Conservation (phyloP, 345 rosid species). For the Hevea brasiliensis region DNA sequence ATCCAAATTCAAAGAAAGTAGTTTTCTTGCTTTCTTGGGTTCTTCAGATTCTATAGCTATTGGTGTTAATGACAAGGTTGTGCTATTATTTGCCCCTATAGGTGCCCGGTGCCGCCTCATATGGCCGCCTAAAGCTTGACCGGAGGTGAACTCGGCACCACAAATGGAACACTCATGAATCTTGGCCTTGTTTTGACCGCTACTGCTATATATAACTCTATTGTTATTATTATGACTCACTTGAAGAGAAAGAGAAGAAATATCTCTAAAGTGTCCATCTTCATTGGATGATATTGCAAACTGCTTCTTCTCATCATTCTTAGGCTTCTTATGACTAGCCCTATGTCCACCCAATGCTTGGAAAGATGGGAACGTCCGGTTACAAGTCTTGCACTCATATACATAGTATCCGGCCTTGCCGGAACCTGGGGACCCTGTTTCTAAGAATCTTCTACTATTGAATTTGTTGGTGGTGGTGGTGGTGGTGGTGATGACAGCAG, state of each 20-base stretch:
- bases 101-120: constrained; percentile 89
- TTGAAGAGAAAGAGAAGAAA: constrained; percentile 56
- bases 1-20: constrained; percentile 75
- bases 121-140: constrained; percentile 98
- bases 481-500: not conserved
- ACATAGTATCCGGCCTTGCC: constrained; percentile 76
- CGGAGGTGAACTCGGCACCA: constrained; percentile 85
- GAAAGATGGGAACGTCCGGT: constrained; percentile 79
- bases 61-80: constrained; percentile 49
- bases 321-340: constrained; percentile 95
- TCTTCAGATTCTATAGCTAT: constrained; percentile 38
- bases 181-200: constrained; percentile 40
- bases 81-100: constrained; percentile 1
- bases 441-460: constrained; percentile 63
- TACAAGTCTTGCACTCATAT: constrained; percentile 92
- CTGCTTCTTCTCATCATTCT: constrained; percentile 19
- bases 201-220: constrained; percentile 6
- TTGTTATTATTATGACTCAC: constrained; percentile 33
- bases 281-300: constrained; percentile 22
- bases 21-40: constrained; percentile 48
- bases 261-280: constrained; percentile 39
- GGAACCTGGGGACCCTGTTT: constrained; percentile 45
- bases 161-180: constrained; percentile 92
- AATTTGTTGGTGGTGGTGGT: constrained; percentile 33
- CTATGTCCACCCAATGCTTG: constrained; percentile 98